phyloP scores from a whole-genome alignment of 2,329 filamentous ascomycete species.

The Calonectria henricotiae region DNA sequence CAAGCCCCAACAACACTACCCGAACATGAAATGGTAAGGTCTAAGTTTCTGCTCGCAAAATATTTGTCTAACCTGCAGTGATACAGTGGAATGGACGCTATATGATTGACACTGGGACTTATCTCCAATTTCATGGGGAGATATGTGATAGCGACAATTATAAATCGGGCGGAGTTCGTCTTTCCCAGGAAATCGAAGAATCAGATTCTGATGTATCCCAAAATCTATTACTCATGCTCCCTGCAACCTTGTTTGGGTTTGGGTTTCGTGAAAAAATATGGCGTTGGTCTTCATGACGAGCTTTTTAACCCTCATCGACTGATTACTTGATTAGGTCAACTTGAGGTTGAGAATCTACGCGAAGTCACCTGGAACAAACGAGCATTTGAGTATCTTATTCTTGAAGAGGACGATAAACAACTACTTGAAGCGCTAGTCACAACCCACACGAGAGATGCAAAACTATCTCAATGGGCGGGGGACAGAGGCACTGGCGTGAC shows the following conservation, averaged over 20 bases:
- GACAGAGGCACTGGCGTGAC: background rate
- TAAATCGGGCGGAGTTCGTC: background rate
- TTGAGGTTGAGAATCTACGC: background rate
- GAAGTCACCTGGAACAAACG: background rate
- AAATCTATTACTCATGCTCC: background rate
- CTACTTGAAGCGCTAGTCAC: background rate
- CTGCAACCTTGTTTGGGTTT: background rate
- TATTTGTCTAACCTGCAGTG: too few relatives aligned
- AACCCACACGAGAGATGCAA: background rate
- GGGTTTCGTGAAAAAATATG: constrained; percentile 13
- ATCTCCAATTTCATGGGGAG: background rate
- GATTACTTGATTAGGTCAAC: background rate
- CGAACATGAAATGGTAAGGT: background rate
- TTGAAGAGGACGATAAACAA: background rate
- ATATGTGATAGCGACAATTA: background rate
- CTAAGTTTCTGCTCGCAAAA: too few relatives aligned
- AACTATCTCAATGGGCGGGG: background rate
- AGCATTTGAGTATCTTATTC: background rate
- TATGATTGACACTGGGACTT: background rate
- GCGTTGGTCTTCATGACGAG: background rate
- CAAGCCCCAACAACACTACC: background rate
- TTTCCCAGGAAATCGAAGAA: background rate
- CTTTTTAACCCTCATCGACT: background rate
- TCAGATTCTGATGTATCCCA: background rate
- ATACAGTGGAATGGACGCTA: constrained; percentile 9